Conservation (phyloP, 495 filamentous ascomycete species). For the Tetracladium setigerum region DNA sequence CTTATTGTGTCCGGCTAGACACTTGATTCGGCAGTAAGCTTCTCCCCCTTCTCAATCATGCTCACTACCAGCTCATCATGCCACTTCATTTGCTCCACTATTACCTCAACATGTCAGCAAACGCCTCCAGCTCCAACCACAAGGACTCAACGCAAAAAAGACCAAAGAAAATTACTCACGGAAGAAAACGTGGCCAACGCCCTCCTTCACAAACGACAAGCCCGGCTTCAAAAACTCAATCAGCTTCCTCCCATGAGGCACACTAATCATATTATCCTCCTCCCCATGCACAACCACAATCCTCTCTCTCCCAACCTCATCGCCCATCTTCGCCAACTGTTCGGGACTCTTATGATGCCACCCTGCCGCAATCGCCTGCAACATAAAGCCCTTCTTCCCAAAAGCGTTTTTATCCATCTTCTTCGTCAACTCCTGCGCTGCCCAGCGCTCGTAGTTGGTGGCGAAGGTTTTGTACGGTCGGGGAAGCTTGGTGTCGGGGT, state of each 20-base stretch:
- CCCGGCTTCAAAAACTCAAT: constrained; percentile 44
- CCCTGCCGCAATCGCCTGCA: constrained; percentile 69
- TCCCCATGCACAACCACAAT: constrained; percentile 72
- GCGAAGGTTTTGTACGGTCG: constrained; percentile 52
- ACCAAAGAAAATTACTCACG: constrained; percentile 20
- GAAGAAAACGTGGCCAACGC: constrained; percentile 52
- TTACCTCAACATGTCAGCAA: no score
- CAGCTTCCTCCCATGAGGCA: constrained; percentile 54
- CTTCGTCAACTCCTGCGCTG: constrained; percentile 67
- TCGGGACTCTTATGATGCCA: constrained; percentile 66
- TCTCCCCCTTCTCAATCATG: constrained; percentile 10
- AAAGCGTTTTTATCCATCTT: constrained; percentile 46
- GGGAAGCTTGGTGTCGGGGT: no score
- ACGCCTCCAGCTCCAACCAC: no score
- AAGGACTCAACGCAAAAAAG: no score
- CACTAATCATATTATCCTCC: constrained; percentile 64
- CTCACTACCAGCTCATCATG: constrained; percentile 18
- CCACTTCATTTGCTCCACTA: no score
- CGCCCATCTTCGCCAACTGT: constrained; percentile 55
- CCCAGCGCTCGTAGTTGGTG: constrained; percentile 71
- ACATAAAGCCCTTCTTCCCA: constrained; percentile 57
- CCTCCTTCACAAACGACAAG: constrained; percentile 47
- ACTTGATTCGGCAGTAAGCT: constrained; percentile 1
- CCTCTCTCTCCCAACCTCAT: constrained; percentile 59
- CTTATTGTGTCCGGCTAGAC: no score